Conservation (phyloP, 495 filamentous ascomycete genomes). For the Penicillium macrosclerotiorum region DNA sequence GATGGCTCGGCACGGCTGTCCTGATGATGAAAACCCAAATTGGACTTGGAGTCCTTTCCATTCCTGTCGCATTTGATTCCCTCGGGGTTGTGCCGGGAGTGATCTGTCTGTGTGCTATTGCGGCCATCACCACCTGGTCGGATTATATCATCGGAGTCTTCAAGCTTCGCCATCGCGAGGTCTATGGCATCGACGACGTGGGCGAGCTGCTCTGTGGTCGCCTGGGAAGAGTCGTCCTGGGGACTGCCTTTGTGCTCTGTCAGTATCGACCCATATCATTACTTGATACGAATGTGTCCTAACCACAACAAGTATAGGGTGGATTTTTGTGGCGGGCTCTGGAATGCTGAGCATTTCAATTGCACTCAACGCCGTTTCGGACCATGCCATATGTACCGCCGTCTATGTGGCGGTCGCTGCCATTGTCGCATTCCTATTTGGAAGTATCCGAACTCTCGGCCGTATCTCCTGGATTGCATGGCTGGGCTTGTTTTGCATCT, state of each 20-base stretch:
- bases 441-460: conserved; percentile 38
- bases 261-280: conserved; percentile 1
- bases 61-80: conserved; percentile 58
- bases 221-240: conserved; percentile 60
- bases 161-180: conserved; percentile 62
- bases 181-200: conserved; percentile 67
- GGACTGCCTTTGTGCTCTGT: conserved; percentile 50
- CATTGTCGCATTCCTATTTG: conserved; percentile 28
- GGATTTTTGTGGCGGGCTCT: conserved; percentile 39
- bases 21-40: conserved; percentile 50
- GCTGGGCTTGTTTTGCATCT: conserved; percentile 34
- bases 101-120: conserved; percentile 53
- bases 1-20: conserved; percentile 33
- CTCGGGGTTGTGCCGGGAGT: conserved; percentile 57
- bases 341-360: conserved; percentile 69
- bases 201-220: conserved; percentile 61
- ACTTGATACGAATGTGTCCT: neutral
- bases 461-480: conserved; percentile 40
- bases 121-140: conserved; percentile 67
- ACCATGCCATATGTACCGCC: conserved; percentile 61
- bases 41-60: conserved; percentile 60
- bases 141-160: conserved; percentile 72
- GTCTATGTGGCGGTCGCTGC: conserved; percentile 38
- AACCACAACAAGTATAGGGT: conserved; percentile 56
- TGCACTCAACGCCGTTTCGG: conserved; percentile 62